These are phyloP conservation scores for Grigorovia transvaalensis DNA, from an alignment of 805 yeast genomes.

Conservation along the genomic window DNA sequence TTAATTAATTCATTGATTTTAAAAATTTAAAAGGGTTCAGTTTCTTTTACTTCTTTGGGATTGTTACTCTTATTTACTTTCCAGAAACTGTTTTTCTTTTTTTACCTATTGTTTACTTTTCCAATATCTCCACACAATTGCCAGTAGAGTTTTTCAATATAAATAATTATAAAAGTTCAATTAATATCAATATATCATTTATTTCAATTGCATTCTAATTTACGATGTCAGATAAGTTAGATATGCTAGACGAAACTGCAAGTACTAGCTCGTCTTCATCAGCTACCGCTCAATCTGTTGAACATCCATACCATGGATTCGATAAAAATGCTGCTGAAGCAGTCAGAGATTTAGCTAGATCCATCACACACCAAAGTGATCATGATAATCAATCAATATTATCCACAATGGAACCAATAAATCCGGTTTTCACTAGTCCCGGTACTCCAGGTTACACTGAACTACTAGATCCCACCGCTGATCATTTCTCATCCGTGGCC, in stretches of 20 bases:
- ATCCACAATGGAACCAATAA: conserved; percentile 14
- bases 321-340: conserved; percentile 26
- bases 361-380: conserved; percentile 20
- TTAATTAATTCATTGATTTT: neutral
- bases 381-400: conserved; percentile 9
- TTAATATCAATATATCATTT: too few relatives aligned
- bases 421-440: conserved; percentile 17
- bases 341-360: conserved; percentile 34
- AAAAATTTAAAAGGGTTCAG: neutral
- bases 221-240: conserved; percentile 1
- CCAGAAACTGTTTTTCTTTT: neutral
- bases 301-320: conserved; percentile 26
- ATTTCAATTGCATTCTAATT: too few relatives aligned
- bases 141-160: neutral
- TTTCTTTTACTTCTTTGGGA: neutral
- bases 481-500: conserved; percentile 46
- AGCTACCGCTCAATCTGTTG: neutral
- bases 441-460: conserved; percentile 27
- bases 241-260: neutral
- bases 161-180: too few relatives aligned
- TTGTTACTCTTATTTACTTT: neutral
- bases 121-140: neutral
- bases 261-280: neutral
- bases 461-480: conserved; percentile 47
- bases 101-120: neutral